Base-by-base conservation (phyloP, 2,329 filamentous ascomycete genomes). In the Chaetomium globosum region DNA sequence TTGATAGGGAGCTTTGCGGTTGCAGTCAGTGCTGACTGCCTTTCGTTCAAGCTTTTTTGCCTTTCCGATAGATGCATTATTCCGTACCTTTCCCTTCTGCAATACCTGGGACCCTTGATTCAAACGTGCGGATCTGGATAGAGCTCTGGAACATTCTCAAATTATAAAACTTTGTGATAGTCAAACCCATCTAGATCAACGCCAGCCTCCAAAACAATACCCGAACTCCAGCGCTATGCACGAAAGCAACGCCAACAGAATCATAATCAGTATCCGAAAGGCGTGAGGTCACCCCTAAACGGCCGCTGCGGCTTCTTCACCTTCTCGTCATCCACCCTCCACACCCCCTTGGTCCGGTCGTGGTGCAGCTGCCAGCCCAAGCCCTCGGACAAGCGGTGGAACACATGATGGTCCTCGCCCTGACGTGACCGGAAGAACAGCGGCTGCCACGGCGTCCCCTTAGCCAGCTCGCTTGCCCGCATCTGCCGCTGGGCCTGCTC, bases 401-500 rank as follows among this genome's bases (percentile, higher is more conserved):
- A 79, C 2, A 75, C 63, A 0, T 69, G 70, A 57, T 76, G 74
- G 7, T 75, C 72, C 3, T 75, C 72, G 1, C 71, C 74, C 1
- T 62, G 55, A 6, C 63, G 46, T 60, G 70, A 75, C 52, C 65
- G 64, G 63, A 79, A 79, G 12, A 79, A 68, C 59, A 79, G 66
- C 12, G 80, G 80, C 68, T 80, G 74, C 80, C 80, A 83, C 0
- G 66, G 70, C 12, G 75, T 71, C 6, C 80, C 80, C 43, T 73
- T 72, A 16, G 82, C 82, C 70, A 85, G 84, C 75, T 95, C 91
- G 61, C 83, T 78, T 71, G 85, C 85, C 66, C 93, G 85, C 80
- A 94, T 81, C 66, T 89, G 86, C 16, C 93, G 84, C 79, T 97
- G 93, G 31, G 87, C 86, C 72, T 93, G 89, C 76, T 97, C 93